Base-by-base conservation (phyloP, 192 early-diverging fungal genomes). In the Ambispora gerdemannii region DNA sequence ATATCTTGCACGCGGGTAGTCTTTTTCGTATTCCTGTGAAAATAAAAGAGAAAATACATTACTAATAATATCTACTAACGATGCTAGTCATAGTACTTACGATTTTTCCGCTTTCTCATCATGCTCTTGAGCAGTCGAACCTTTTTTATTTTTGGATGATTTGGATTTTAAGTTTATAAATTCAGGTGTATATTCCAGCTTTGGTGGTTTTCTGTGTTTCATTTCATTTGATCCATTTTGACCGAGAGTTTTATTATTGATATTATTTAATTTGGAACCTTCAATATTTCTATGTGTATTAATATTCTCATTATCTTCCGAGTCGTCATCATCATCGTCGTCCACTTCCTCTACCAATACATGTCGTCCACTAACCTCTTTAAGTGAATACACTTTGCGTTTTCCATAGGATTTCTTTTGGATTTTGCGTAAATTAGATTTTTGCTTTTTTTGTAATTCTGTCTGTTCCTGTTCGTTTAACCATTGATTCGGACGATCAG, bases 361-460 rank as follows among this genome's bases (percentile, higher is more conserved):
- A 15, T 78, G 75, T 10, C 79, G 75, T n/a, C n/a, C n/a, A 27
- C 76, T 79, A 3, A 72, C 50, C 1, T 81, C 35, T 59, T 86
- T 80, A 50, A 86, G 80, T 0, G 84, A 83, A 77, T 83, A 79
- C 17, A 86, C 84, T 36, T 78, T 78, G 32, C 79, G 80, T 25
- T 73, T 70, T 27, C 74, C 73, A 30, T 68, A 72, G 32, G 78
- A 65, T 17, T 72, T 71, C 0, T 63, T 63, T 8, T 79, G 77
- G 3, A 76, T 67, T 63, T 74, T 71, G 33, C 75, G 73, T 17
- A 83, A 52, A 56, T 85, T 85, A 19, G 82, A 56, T 58, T 77
- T 73, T 25, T 81, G 82, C 61, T 80, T 83, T 38, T 75, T 74
- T 0, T 76, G 43, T 34, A 76, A 65, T 24, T 65, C 27, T 8